Conservation (phyloP, 345 rosid genomes). For the Pseudoturritis turrita region DNA sequence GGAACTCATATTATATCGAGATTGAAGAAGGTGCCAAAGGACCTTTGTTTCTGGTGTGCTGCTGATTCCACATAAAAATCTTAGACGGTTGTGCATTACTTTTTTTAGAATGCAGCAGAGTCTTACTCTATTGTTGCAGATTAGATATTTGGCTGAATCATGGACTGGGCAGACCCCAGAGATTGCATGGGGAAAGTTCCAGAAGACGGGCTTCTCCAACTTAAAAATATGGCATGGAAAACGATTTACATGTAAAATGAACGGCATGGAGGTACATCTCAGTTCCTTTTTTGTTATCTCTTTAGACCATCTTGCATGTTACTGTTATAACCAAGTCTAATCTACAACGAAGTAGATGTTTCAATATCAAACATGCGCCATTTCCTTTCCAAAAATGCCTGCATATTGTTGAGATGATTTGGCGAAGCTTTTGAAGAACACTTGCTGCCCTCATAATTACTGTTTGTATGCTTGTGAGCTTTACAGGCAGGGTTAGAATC, state of each 20-base stretch:
- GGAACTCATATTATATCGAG: slow-evolving; percentile 56
- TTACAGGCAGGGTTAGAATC: neutral
- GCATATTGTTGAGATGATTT: neutral
- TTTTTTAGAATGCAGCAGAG: neutral
- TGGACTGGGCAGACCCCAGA: slow-evolving; percentile 79
- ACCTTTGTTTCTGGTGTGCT: slow-evolving; percentile 64
- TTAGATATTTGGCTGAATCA: slow-evolving; percentile 54
- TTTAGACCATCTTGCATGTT: neutral
- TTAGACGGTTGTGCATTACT: neutral
- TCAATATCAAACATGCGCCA: neutral
- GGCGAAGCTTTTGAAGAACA: neutral
- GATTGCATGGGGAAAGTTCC: slow-evolving; percentile 79
- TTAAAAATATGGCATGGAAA: slow-evolving; percentile 71
- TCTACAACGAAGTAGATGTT: neutral
- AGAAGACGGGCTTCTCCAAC: slow-evolving; percentile 51
- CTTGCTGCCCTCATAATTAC: neutral
- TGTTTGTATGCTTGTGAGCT: neutral
- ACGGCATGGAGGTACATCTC: slow-evolving; percentile 62
- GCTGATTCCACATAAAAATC: neutral
- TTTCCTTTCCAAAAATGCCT: neutral
- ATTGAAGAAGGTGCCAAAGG: slow-evolving; percentile 77
- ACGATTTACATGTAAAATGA: slow-evolving; percentile 71
- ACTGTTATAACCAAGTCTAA: neutral
- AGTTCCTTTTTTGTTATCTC: neutral
- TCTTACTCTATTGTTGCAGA: slow-evolving; percentile 41